Base-by-base conservation (phyloP, 768 basidiomycete species). In the Cyclocybe cylindracea region DNA sequence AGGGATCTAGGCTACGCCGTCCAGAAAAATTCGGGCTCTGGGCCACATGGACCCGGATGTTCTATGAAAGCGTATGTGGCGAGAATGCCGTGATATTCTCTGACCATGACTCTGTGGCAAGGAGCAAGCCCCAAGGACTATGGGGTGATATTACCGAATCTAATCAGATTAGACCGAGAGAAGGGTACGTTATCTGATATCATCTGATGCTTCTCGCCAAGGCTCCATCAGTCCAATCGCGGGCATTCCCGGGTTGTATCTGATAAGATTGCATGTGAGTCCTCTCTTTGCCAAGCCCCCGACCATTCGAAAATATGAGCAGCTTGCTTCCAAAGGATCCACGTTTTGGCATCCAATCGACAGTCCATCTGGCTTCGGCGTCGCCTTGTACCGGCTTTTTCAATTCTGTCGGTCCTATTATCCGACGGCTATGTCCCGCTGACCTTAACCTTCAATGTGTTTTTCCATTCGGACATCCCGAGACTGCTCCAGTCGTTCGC, bases 201-300 rank as follows among this genome's bases (percentile, higher is more conserved):
- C 50, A 46, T 48, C 50, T 60, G 60, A 62, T 62, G 50, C 37
- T 36, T 44, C 54, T 56, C 49, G 57, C 64, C 58, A 62, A 57
- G 50, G 9, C 14, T 14, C 33, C 31, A 10, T 16, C 13, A 48
- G 54, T 24, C 63, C 61, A 63, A 64, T 65, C 51, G 60, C 61
- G 60, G 60, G 46, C 14, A 13, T 49, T 64, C 47, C 51, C 60
- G 64, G 61, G 51, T 53, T 42, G 55, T 70, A 70, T 70, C 67
- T 62, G 67, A 70, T 68, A 66, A 67, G 68, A 67, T 67, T 62
- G 50, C 55, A 55, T 53, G 55, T 60, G 59, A 49, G 44, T 48
- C 40, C 50, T 14, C 18, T 18, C 6, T 48, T 8, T 39, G 58
- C 60, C 63, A 61, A 59, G 54, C 42, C 37, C 29, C 32, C 46